A percentile compares a stretch with the other conserved stretches of the same genome.
Evolutionary conservation across 1,139 yeast species (phyloP).

Genomic region (Candida buenavistaensis): DNA sequence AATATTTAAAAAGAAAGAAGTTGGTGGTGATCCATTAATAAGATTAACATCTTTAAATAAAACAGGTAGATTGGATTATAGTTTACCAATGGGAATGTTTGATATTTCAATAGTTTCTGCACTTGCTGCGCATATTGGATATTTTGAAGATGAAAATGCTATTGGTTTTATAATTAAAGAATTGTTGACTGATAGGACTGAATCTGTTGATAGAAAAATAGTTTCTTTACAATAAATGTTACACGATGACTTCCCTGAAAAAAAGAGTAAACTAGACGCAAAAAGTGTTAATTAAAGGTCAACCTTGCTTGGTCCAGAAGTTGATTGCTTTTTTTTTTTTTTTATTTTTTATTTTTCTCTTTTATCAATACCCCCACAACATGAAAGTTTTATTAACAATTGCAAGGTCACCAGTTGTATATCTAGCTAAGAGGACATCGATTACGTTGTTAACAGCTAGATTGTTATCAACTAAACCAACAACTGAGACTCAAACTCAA

Average conservation of each 20-base stretch:
- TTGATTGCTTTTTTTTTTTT: too few relatives aligned
- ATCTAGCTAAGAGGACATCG: not conserved
- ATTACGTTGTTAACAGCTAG: not conserved
- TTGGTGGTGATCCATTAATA: slow-evolving; percentile 23
- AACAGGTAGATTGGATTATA: slow-evolving; percentile 79
- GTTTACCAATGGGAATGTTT: slow-evolving; percentile 74
- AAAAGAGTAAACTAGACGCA: too few relatives aligned
- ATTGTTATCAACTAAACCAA: not conserved
- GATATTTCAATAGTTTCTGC: slow-evolving; percentile 81
- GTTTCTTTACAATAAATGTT: slow-evolving; percentile 19
- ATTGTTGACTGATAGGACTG: slow-evolving; percentile 27
- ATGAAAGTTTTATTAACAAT: not conserved
- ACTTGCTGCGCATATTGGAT: slow-evolving; percentile 81
- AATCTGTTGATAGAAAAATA: slow-evolving; percentile 23
- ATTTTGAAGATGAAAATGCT: slow-evolving; percentile 83
- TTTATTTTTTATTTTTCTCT: not conserved
- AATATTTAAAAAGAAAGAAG: slow-evolving; percentile 7
- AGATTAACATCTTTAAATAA: slow-evolving; percentile 52
- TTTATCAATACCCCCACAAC: not conserved
- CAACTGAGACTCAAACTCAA: not conserved
- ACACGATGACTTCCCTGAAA: too few relatives aligned
- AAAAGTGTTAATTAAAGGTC: too few relatives aligned
- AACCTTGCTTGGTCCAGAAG: too few relatives aligned
- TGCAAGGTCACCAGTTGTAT: not conserved
- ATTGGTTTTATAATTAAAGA: slow-evolving; percentile 75